Evolutionary conservation across 257 asterid genomes (phyloP), one percentile per base, ranked within the genome.

Genomic region (Capsicum pubescens): DNA sequence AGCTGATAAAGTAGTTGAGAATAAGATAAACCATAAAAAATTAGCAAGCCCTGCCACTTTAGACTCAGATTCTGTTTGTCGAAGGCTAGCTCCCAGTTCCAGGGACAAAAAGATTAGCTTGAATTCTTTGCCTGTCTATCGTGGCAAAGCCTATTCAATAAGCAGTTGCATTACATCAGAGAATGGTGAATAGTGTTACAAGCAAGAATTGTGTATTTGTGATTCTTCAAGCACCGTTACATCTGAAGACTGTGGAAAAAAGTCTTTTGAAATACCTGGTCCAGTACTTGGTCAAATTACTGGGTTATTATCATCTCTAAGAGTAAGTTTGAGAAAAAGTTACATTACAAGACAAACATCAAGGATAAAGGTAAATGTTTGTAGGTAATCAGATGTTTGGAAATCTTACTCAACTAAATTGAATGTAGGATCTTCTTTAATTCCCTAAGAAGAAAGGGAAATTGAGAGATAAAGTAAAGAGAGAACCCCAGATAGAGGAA

Each of bases 321-420:
- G 87, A 84, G 71, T 69, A 70, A 86, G 88, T 79, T 54, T 89
- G 79, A 87, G 90, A 83, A 88, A 87, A 71, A 84, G 89, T 66
- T 84, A 83, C 79, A 91, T 86, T 80, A 87, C 87, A 54, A 84
- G 89, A 84, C 91, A 81, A 79, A 90, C 90, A 72, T 84, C 84
- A 26, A 87, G 91, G 83, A 39, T 82, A 66, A 84, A 79, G 85
- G 82, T 82, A 48, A 60, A 84, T 54, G 80, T 74, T 59, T 55
- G 16, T 60, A 82, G 66, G 64, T 81, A 83, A 64, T 85, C 89
- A 14, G 90, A 84, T 64, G 86, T 84, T 76, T 76, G 8, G 83
- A 88, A 84, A 69, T 85, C 88, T 67, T 84, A 83, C 66, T 90
- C 91, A 57, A 63, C 87, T 71, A 88, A 87, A 85, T 87, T 88